These are phyloP conservation scores for Kwoniella newhampshirensis DNA, from an alignment of 768 basidiomycete species.

Conservation along the genomic window DNA sequence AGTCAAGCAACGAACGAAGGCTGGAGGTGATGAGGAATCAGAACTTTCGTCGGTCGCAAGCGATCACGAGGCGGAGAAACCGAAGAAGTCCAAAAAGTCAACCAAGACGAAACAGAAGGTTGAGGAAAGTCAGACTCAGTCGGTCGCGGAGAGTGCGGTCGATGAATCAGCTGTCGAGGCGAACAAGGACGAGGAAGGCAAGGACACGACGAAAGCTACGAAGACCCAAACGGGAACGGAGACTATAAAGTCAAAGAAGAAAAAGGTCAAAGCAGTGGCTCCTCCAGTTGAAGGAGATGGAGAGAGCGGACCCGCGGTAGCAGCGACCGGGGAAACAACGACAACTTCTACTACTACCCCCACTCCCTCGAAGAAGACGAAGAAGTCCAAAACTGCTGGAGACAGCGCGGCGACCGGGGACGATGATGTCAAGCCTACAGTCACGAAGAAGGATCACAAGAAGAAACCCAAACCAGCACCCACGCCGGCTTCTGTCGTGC, in stretches of 20 bases:
- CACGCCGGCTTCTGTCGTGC: background rate
- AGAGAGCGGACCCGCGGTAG: background rate
- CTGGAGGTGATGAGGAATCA: constrained; percentile 8
- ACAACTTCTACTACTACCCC: constrained; percentile 2
- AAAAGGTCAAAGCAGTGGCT: constrained; percentile 15
- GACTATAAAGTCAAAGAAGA: constrained; percentile 30
- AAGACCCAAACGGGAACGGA: constrained; percentile 8
- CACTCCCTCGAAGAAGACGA: constrained; percentile 14
- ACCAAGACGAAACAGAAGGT: background rate
- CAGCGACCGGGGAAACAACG: background rate
- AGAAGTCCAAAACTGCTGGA: constrained; percentile 12
- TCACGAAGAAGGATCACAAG: constrained; percentile 24
- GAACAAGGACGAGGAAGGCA: constrained; percentile 15
- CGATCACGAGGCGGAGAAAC: constrained; percentile 20
- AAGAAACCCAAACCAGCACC: constrained; percentile 25
- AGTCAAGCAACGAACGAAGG: background rate
- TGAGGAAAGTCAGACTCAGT: constrained; percentile 8
- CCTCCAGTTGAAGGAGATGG: constrained; percentile 2
- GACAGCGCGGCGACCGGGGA: constrained; percentile 3
- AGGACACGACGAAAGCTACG: background rate
- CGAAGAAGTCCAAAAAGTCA: constrained; percentile 19
- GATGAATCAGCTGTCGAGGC: constrained; percentile 12
- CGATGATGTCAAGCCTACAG: constrained; percentile 12
- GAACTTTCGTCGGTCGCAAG: constrained; percentile 20
- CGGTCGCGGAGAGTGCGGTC: background rate